phyloP scores from a whole-genome alignment of 106 monocot species.

The Dioscorea zingiberensis region DNA sequence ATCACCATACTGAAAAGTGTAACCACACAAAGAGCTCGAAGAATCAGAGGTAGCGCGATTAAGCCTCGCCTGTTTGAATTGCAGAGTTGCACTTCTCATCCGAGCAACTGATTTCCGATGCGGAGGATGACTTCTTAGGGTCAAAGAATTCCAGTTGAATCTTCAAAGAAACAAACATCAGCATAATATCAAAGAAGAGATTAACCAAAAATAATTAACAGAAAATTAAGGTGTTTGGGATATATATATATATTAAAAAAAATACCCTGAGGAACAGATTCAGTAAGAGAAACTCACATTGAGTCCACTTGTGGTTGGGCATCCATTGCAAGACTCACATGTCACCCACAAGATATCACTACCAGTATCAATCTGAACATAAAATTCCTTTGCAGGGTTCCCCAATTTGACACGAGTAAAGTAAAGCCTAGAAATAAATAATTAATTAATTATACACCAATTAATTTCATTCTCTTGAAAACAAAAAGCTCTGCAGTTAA shows the following conservation, averaged over 20 bases:
- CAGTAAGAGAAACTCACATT: slow-evolving; percentile 38
- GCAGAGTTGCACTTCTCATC: slow-evolving; percentile 58
- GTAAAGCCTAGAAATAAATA: slow-evolving; percentile 49
- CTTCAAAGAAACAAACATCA: slow-evolving; percentile 19
- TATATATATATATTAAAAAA: not conserved
- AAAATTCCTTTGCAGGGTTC: slow-evolving; percentile 84
- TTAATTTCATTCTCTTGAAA: too few species aligned
- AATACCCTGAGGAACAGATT: not conserved
- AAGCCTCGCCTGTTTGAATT: slow-evolving; percentile 45
- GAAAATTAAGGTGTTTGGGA: too few species aligned
- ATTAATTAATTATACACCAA: too few species aligned
- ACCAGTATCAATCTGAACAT: slow-evolving; percentile 94
- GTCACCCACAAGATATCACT: slow-evolving; percentile 96
- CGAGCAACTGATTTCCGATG: slow-evolving; percentile 50
- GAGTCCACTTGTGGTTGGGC: slow-evolving; percentile 73
- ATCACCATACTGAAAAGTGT: slow-evolving; percentile 89
- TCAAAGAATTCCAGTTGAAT: slow-evolving; percentile 74
- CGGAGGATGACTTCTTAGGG: slow-evolving; percentile 53
- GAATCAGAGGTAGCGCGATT: slow-evolving; percentile 37
- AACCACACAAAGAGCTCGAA: slow-evolving; percentile 45
- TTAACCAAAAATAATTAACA: not conserved
- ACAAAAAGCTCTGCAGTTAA: too few species aligned
- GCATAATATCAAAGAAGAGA: not conserved
- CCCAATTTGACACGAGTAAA: slow-evolving; percentile 79
- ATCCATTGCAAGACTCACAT: slow-evolving; percentile 70